These are phyloP conservation scores for Sphaerulina vaccinii DNA, from an alignment of 2,329 filamentous ascomycete genomes.

Conservation along the genomic window DNA sequence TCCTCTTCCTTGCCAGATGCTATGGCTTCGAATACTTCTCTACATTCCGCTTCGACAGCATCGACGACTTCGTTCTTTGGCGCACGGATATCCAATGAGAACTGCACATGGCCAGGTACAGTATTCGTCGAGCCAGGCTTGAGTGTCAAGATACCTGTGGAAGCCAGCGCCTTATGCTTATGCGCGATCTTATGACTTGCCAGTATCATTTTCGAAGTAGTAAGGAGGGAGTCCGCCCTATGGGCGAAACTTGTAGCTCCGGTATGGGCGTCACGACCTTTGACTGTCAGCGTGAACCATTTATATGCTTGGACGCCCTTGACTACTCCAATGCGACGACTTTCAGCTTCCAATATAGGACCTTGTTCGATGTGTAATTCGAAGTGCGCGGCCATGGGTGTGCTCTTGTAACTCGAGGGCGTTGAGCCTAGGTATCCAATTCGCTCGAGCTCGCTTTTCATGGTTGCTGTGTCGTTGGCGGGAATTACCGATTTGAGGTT, in stretches of 20 bases:
- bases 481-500: slow-evolving; percentile 58
- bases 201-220: slow-evolving; percentile 66
- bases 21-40: slow-evolving; percentile 59
- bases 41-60: slow-evolving; percentile 57
- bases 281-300: slow-evolving; percentile 68
- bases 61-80: slow-evolving; percentile 57
- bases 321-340: slow-evolving; percentile 67
- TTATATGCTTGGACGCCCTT: slow-evolving; percentile 72
- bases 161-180: slow-evolving; percentile 61
- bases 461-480: slow-evolving; percentile 58
- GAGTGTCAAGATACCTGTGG: slow-evolving; percentile 67
- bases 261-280: slow-evolving; percentile 69
- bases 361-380: slow-evolving; percentile 86
- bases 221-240: slow-evolving; percentile 67
- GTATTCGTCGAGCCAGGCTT: slow-evolving; percentile 72
- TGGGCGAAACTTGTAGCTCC: slow-evolving; percentile 69
- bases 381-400: slow-evolving; percentile 73
- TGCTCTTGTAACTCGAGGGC: slow-evolving; percentile 57
- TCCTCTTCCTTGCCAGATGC: slow-evolving; percentile 59
- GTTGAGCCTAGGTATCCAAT: slow-evolving; percentile 67
- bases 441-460: slow-evolving; percentile 67
- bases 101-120: slow-evolving; percentile 65
- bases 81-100: slow-evolving; percentile 67
- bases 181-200: slow-evolving; percentile 63
- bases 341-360: slow-evolving; percentile 65